These are phyloP conservation scores for Xylariaceae sp. DNA, from an alignment of 2,329 filamentous ascomycete genomes.

Conservation along the genomic window DNA sequence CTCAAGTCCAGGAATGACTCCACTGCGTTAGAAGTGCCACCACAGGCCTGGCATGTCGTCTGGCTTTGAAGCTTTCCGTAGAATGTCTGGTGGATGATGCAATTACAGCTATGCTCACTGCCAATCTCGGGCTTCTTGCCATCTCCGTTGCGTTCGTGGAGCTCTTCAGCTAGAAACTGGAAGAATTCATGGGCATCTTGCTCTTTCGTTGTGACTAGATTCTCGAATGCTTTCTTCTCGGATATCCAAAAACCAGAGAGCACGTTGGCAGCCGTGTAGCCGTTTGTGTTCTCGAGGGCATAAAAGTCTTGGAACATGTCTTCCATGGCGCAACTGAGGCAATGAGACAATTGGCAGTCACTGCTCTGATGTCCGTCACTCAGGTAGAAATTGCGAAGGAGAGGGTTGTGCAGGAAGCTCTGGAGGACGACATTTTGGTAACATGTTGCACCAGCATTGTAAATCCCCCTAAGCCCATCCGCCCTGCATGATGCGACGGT, in stretches of 20 bases:
- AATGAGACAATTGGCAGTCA: constrained; percentile 63
- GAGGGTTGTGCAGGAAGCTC: constrained; percentile 87
- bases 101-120: constrained; percentile 68
- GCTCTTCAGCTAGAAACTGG: constrained; percentile 87
- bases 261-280: constrained; percentile 86
- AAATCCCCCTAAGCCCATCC: constrained; percentile 84
- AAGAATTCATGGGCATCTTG: constrained; percentile 98
- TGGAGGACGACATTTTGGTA: constrained; percentile 97
- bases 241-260: constrained; percentile 88
- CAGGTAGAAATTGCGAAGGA: constrained; percentile 88
- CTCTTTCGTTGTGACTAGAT: constrained; percentile 84
- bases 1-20: constrained; percentile 91
- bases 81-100: constrained; percentile 91
- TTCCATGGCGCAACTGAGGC: constrained; percentile 67
- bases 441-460: constrained; percentile 97
- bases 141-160: constrained; percentile 78
- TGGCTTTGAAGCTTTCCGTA: constrained; percentile 88
- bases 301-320: constrained; percentile 72
- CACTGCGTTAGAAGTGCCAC: constrained; percentile 74
- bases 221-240: constrained; percentile 66
- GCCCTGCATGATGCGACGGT: constrained; percentile 77
- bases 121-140: constrained; percentile 57
- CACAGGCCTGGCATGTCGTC: constrained; percentile 85
- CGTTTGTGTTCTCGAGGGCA: constrained; percentile 72
- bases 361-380: constrained; percentile 79